Evolutionary conservation across 1,139 yeast species (phyloP).

Genomic region (Sugiyamaella neomexicana): DNA sequence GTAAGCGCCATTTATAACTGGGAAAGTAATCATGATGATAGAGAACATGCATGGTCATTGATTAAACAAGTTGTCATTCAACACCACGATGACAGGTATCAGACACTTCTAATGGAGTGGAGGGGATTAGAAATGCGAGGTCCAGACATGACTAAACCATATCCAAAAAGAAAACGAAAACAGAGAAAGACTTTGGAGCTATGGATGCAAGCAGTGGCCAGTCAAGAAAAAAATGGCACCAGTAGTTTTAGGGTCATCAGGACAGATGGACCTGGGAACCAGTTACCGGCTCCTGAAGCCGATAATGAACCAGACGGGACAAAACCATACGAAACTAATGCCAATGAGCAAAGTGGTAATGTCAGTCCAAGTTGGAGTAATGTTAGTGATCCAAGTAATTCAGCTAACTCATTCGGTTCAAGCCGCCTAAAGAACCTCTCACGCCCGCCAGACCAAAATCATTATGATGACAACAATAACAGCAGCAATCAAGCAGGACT

Average conservation of each 20-base stretch:
- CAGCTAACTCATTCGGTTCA: neutral
- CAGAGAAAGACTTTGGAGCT: conserved; percentile 11
- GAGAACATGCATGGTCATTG: conserved; percentile 15
- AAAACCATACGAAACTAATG: neutral
- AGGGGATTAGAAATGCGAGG: conserved; percentile 9
- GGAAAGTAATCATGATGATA: conserved; percentile 1
- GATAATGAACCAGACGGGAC: neutral
- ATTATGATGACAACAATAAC: neutral
- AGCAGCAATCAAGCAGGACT: neutral
- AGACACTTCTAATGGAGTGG: conserved; percentile 1
- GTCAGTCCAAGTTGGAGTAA: neutral
- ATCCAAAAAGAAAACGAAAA: neutral
- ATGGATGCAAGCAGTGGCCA: conserved; percentile 4
- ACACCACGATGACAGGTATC: neutral
- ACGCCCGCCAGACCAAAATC: neutral
- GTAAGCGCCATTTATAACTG: conserved; percentile 2
- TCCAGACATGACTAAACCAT: conserved; percentile 9
- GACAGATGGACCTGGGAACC: neutral
- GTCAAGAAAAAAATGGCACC: neutral
- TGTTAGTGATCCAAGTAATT: neutral
- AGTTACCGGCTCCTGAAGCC: neutral
- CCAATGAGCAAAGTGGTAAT: too few relatives aligned
- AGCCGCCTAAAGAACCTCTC: too few relatives aligned
- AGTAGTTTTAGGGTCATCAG: neutral
- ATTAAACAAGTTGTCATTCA: conserved; percentile 14